Conservation (phyloP, 805 yeast genomes). For the Hanseniaspora opuntiae region DNA sequence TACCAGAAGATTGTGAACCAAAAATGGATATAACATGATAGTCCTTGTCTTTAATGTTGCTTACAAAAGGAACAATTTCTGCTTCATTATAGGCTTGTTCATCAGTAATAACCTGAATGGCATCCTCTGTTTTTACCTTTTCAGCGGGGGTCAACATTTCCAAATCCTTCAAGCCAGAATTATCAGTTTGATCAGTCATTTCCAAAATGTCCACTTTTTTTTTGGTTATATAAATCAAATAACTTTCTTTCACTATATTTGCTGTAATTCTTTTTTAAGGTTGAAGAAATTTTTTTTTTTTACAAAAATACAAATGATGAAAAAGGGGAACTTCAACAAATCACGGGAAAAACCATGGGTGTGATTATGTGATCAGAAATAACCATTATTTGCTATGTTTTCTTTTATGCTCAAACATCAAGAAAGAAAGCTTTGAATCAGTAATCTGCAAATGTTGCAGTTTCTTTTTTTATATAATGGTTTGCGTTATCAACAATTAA, state of each 20-base stretch:
- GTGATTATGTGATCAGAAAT: too few species aligned
- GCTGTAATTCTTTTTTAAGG: not conserved
- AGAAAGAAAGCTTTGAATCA: too few species aligned
- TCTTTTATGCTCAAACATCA: too few species aligned
- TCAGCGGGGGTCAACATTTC: not conserved
- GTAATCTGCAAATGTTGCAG: too few species aligned
- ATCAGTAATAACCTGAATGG: slow-evolving; percentile 76
- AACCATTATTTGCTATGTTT: too few species aligned
- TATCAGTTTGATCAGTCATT: not conserved
- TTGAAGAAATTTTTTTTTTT: too few species aligned
- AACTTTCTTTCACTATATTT: not conserved
- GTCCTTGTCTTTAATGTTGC: slow-evolving; percentile 31
- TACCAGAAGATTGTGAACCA: slow-evolving; percentile 95
- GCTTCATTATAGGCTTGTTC: slow-evolving; percentile 78
- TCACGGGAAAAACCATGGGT: too few species aligned
- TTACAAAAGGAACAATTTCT: slow-evolving; percentile 2
- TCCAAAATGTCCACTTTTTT: not conserved
- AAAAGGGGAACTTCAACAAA: too few species aligned
- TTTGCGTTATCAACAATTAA: too few species aligned
- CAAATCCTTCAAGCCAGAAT: not conserved
- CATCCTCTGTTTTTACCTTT: slow-evolving; percentile 66
- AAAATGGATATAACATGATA: slow-evolving; percentile 90
- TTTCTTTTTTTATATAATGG: too few species aligned
- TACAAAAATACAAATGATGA: too few species aligned
- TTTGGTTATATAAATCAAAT: not conserved